phyloP scores from a whole-genome alignment of 352 stramenopile species.

The Globisporangium nunn region DNA sequence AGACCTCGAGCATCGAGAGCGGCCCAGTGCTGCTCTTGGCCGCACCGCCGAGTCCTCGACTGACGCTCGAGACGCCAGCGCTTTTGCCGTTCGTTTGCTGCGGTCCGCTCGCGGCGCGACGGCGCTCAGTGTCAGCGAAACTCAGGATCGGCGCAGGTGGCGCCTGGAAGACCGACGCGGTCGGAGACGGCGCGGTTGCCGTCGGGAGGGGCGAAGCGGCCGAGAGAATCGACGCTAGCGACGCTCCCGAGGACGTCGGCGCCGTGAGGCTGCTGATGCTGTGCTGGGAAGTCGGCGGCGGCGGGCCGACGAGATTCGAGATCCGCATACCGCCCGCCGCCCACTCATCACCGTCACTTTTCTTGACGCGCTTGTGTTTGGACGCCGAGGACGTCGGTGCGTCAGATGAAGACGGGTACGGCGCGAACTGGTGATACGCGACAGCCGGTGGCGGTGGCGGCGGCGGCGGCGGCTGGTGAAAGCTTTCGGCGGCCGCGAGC shows the following conservation, averaged over 20 bases:
- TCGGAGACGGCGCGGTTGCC: constrained; percentile 7
- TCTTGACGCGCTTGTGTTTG: constrained; percentile 56
- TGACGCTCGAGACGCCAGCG: neutral
- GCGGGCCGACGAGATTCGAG: constrained; percentile 13
- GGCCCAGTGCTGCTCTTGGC: constrained; percentile 3
- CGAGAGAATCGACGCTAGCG: constrained; percentile 16
- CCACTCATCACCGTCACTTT: constrained; percentile 21
- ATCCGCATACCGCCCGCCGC: constrained; percentile 9
- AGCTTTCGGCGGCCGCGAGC: constrained; percentile 17
- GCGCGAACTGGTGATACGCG: constrained; percentile 5
- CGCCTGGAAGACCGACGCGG: constrained; percentile 47
- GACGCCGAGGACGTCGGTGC: neutral
- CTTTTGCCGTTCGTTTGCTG: constrained; percentile 1
- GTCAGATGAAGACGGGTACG: neutral
- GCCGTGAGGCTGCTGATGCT: constrained; percentile 15
- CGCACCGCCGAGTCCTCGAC: constrained; percentile 1
- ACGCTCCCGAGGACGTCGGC: constrained; percentile 5
- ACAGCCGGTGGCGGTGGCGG: constrained; percentile 1
- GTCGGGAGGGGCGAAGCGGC: constrained; percentile 8
- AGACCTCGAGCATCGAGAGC: constrained; percentile 56
- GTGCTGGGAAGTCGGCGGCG: constrained; percentile 1
- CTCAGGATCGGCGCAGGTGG: constrained; percentile 45
- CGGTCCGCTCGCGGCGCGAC: constrained; percentile 6
- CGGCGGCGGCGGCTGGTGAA: constrained; percentile 1
- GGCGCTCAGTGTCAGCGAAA: constrained; percentile 46